Conservation (phyloP, 768 basidiomycete genomes). For the Amanita molliuscula region DNA sequence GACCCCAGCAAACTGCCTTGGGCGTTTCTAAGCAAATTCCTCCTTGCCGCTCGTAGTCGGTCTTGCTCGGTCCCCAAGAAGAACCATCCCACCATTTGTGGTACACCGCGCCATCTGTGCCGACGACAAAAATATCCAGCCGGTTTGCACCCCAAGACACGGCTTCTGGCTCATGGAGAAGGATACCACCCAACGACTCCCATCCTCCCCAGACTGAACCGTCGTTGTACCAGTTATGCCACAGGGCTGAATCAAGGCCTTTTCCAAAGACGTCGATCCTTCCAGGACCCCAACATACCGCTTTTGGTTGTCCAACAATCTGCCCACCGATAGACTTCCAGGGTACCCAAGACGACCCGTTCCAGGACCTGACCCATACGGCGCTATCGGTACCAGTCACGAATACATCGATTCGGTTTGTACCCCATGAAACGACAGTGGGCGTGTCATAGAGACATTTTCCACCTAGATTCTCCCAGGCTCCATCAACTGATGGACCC, state of each 20-base stretch:
- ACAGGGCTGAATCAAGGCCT: neutral
- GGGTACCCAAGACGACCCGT: neutral
- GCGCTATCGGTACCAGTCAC: neutral
- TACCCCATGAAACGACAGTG: neutral
- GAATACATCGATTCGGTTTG: neutral
- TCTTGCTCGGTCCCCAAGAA: no score
- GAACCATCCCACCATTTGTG: no score
- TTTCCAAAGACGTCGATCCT: neutral
- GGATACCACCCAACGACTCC: neutral
- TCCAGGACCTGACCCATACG: neutral
- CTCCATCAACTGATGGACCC: no score
- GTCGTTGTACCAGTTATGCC: neutral
- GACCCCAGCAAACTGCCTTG: conserved; percentile 4
- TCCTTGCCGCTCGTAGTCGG: neutral
- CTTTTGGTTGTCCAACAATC: neutral
- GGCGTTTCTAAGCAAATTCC: neutral
- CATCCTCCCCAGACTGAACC: neutral
- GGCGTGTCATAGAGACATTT: neutral
- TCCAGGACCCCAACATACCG: neutral
- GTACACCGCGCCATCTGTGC: no score
- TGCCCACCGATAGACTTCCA: neutral
- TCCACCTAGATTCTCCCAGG: neutral
- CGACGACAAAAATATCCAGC: neutral
- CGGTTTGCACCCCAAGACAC: neutral
- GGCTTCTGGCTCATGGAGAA: neutral